Evolutionary conservation across 129 eudicot genomes (phyloP), one percentile per base, ranked within the genome.

Genomic region (Chrysanthemum seticuspe): DNA sequence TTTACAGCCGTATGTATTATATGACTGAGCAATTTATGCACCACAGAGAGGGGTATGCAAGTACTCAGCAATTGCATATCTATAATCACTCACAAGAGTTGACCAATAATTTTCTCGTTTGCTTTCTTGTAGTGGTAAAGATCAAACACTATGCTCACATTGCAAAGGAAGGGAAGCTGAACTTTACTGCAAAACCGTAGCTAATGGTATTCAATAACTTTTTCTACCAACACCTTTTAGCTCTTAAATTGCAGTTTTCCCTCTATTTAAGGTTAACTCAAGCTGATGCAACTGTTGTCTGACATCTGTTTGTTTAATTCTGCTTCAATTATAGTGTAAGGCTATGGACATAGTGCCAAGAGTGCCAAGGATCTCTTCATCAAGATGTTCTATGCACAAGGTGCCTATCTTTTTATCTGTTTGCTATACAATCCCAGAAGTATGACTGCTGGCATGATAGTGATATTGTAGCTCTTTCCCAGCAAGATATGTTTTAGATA

Each of bases 261-360:
- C 44, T 60, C 65, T 60, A 18, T 13, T 48, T 5, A 47, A 72
- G 59, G 6, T 2, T 52, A 47, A 58, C 51, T 15, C 65, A 50
- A 16, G 25, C 47, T 15, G 61, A 54, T 70, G 53, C 53, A 68
- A 13, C 23, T 16, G 40, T 19, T 44, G 4, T 58, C 57, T 57
- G 44, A 45, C 2, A 11, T 19, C 11, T 13, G 6, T 71, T 34
- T 15, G 13, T 55, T 52, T 19, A 31, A 51, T 9, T 65, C 29
- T 9, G 44, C 12, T 9, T 73, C 21, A 4, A 55, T 65, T 83
- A 68, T 81, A 95, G 99, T 95, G 23, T 87, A 73, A 86, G 85
- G 79, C 82, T 95, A 57, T 95, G 99, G 99, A 95, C 99, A 65
- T 97, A 95, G 67, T 95, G 99, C 83, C 99, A 95, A 78, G 99